Conservation (phyloP, 2,329 filamentous ascomycete species). For the Phoma sp. region DNA sequence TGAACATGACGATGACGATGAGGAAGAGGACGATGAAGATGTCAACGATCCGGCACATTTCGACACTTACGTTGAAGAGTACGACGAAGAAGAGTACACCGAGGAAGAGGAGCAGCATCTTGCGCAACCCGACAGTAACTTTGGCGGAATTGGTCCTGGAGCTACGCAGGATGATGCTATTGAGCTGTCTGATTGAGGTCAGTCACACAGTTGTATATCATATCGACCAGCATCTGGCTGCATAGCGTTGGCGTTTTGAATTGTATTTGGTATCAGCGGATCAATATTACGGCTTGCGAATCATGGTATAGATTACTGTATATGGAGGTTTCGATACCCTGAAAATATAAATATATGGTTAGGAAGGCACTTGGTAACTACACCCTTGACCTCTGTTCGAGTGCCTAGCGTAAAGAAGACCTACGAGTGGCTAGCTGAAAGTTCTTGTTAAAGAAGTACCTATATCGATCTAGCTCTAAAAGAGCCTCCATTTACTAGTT, state of each 20-base stretch:
- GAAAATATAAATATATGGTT: not conserved
- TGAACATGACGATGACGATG: conserved; percentile 16
- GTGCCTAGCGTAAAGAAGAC: not conserved
- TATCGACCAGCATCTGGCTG: not conserved
- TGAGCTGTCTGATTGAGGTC: conserved; percentile 40
- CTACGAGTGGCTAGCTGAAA: not conserved
- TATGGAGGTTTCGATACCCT: conserved; percentile 1
- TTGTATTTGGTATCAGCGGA: not conserved
- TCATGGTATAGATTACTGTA: not conserved
- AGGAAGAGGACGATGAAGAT: conserved; percentile 6
- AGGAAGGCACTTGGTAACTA: not conserved
- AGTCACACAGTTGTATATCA: not conserved
- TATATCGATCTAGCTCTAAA: no score
- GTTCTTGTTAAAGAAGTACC: no score
- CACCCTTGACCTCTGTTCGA: not conserved
- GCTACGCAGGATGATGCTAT: conserved; percentile 45
- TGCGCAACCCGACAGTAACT: conserved; percentile 7
- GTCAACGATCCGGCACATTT: conserved; percentile 11
- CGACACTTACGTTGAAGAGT: conserved; percentile 10
- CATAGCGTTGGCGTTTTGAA: conserved; percentile 16
- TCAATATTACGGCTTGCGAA: no score
- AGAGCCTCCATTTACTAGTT: no score
- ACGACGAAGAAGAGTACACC: conserved; percentile 20
- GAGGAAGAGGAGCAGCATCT: conserved; percentile 21
- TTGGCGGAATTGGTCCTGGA: conserved; percentile 22